A percentile compares a stretch with the other conserved stretches of the same genome.
phyloP scores from a whole-genome alignment of 169 alveolate genomes.

The Plasmodium gaboni region DNA sequence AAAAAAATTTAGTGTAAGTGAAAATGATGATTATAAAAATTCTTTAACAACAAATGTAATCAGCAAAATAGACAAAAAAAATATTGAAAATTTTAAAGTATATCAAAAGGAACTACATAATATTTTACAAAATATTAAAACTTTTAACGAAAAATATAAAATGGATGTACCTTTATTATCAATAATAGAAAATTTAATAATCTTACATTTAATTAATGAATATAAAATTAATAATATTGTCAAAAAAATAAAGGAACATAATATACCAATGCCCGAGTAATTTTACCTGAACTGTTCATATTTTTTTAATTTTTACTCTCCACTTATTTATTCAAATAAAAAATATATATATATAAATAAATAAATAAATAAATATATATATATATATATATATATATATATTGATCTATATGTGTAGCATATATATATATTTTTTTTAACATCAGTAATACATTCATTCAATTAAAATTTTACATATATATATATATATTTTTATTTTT shows the following conservation, averaged over 20 bases:
- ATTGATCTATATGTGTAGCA: background rate
- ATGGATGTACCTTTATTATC: slow-evolving; percentile 61
- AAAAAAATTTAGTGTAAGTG: slow-evolving; percentile 52
- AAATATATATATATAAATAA: background rate
- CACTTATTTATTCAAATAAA: background rate
- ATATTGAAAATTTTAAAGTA: slow-evolving; percentile 48
- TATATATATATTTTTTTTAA: background rate
- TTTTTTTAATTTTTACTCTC: too few species aligned
- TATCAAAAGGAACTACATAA: slow-evolving; percentile 57
- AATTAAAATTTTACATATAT: too few species aligned
- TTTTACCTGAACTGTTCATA: background rate
- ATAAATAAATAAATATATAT: background rate
- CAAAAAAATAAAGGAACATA: slow-evolving; percentile 65
- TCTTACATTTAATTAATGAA: slow-evolving; percentile 64
- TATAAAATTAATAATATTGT: slow-evolving; percentile 65
- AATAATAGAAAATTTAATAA: slow-evolving; percentile 57
- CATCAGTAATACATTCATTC: too few species aligned
- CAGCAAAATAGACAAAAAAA: slow-evolving; percentile 65
- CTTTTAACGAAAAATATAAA: slow-evolving; percentile 51
- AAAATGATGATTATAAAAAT: slow-evolving; percentile 52
- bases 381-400: background rate
- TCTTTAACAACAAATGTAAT: slow-evolving; percentile 45
- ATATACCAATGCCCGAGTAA: slow-evolving; percentile 66
- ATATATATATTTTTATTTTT: background rate
- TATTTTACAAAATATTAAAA: slow-evolving; percentile 39